Evolutionary conservation across 192 early-diverging fungal species (phyloP).

Genomic region (Irineochytrium annulatum): DNA sequence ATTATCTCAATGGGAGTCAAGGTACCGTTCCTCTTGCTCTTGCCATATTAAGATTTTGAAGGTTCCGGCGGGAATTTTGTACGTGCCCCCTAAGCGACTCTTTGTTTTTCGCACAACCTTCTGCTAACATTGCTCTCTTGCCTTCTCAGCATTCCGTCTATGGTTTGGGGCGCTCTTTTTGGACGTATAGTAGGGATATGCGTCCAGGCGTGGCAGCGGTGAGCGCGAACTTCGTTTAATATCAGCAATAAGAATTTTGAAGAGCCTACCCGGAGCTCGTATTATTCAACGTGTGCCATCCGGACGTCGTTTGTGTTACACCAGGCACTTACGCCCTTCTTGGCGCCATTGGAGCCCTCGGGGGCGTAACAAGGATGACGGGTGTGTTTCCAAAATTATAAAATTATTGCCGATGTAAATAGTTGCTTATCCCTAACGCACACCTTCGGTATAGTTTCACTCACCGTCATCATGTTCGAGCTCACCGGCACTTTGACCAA

Average conservation of each 20-base stretch:
- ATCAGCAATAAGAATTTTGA: not conserved
- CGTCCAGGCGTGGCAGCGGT: conserved; percentile 70
- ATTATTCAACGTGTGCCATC: conserved; percentile 38
- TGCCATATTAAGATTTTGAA: not conserved
- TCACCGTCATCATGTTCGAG: conserved; percentile 98
- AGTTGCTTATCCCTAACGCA: not conserved
- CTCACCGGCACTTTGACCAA: conserved; percentile 94
- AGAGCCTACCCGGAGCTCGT: conserved; percentile 23
- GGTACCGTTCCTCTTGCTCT: conserved; percentile 12
- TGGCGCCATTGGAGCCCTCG: conserved; percentile 87
- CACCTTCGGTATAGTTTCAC: conserved; percentile 25
- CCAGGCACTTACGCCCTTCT: conserved; percentile 94
- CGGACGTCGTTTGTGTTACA: conserved; percentile 54
- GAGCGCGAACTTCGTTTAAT: conserved; percentile 13
- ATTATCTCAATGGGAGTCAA: conserved; percentile 40
- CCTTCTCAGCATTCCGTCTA: conserved; percentile 40
- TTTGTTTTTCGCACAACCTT: not conserved
- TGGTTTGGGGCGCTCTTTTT: conserved; percentile 71
- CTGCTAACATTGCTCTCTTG: not conserved
- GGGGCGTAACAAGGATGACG: conserved; percentile 86
- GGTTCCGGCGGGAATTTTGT: conserved; percentile 49
- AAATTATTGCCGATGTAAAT: not conserved
- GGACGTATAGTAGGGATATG: conserved; percentile 86
- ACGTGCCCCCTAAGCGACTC: not conserved
- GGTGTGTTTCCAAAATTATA: conserved; percentile 12